A percentile compares a stretch with the other conserved stretches of the same genome.
Conservation (phyloP, 495 filamentous ascomycete species). For the Aspergillus affinis region DNA sequence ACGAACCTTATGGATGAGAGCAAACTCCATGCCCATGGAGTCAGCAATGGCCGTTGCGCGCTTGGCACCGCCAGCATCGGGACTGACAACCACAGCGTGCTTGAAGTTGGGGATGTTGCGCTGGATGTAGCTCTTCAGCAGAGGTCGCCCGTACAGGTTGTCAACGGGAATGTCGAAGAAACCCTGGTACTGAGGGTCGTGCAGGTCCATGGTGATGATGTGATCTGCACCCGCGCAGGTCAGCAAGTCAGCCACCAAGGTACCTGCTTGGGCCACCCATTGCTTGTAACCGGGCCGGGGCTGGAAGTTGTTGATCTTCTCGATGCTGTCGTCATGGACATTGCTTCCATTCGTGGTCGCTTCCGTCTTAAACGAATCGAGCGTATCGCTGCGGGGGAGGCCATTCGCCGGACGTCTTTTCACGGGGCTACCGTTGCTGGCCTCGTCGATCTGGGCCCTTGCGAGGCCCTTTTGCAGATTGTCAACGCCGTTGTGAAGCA, state of each 20-base stretch:
- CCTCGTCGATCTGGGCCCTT: constrained; percentile 58
- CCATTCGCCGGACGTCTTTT: constrained; percentile 40
- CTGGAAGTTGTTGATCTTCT: constrained; percentile 60
- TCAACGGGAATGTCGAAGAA: constrained; percentile 99
- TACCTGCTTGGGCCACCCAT: constrained; percentile 98
- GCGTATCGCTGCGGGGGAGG: constrained; percentile 57
- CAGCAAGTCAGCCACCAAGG: constrained; percentile 88
- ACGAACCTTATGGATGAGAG: constrained; percentile 94
- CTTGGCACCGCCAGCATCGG: constrained; percentile 96
- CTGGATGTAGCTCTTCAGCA: constrained; percentile 88
- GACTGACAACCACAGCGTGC: constrained; percentile 89
- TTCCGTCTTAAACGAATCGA: constrained; percentile 49
- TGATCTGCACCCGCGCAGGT: constrained; percentile 97
- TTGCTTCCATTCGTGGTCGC: constrained; percentile 17
- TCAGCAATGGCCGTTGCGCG: constrained; percentile 96
- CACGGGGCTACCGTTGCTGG: constrained; percentile 43
- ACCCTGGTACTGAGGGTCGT: constrained; percentile 97
- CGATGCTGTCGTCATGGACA: constrained; percentile 57
- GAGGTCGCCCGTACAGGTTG: constrained; percentile 86
- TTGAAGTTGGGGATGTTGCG: constrained; percentile 83
- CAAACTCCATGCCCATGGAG: constrained; percentile 86
- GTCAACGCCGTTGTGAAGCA: constrained; percentile 59
- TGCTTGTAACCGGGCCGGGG: constrained; percentile 92
- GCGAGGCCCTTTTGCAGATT: constrained; percentile 64
- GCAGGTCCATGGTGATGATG: constrained; percentile 92